These are phyloP conservation scores for Gentiana straminea DNA, from an alignment of 257 asterid species.

Conservation along the genomic window DNA sequence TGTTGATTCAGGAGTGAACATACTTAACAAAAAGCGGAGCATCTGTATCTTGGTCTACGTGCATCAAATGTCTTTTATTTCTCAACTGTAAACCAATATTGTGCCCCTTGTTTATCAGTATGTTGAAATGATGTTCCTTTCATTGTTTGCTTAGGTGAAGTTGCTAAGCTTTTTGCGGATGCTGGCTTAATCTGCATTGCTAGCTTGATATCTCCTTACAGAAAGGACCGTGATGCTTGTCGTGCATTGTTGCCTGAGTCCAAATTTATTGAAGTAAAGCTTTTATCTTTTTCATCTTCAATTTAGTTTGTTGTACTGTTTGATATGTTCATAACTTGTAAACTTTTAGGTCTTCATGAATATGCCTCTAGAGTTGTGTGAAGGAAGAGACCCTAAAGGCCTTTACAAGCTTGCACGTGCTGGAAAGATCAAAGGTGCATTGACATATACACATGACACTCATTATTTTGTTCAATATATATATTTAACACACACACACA, in stretches of 20 bases:
- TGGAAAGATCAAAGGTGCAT: constrained; percentile 78
- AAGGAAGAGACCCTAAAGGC: constrained; percentile 93
- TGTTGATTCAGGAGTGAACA: no score
- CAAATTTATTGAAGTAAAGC: constrained; percentile 70
- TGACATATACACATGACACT: no score
- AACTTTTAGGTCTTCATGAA: constrained; percentile 62
- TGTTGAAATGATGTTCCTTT: background rate
- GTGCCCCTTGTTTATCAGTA: no score
- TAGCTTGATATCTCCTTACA: constrained; percentile 91
- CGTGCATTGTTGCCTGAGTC: constrained; percentile 61
- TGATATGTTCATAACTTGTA: constrained; percentile 1
- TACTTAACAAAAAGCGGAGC: no score
- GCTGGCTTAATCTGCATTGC: constrained; percentile 95
- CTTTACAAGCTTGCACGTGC: constrained; percentile 97
- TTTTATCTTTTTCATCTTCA: constrained; percentile 5
- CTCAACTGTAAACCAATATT: no score
- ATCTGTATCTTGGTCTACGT: no score
- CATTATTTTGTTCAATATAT: no score
- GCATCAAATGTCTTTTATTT: no score
- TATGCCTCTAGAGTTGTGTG: constrained; percentile 87
- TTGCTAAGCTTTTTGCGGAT: constrained; percentile 95
- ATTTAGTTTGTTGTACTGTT: background rate
- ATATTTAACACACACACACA: no score
- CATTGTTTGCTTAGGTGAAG: constrained; percentile 50
- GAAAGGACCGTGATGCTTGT: constrained; percentile 92